Percentiles rank a stretch among this genome's conserved stretches.
Conservation (phyloP, 345 rosid genomes). For the Boechera divaricarpa region DNA sequence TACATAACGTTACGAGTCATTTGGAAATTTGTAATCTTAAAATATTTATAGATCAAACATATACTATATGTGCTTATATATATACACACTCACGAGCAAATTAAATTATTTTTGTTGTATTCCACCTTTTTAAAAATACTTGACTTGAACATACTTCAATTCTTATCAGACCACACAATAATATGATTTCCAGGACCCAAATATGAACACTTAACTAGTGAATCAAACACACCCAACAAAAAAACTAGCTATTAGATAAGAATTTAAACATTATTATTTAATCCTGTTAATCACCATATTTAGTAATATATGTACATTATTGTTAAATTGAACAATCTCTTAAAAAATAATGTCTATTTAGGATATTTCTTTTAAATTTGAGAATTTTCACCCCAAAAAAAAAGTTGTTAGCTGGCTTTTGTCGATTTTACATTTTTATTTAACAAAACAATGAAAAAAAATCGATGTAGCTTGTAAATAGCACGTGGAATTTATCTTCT, state of each 20-base stretch:
- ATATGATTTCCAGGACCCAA: background rate
- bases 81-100: no score
- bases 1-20: background rate
- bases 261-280: background rate
- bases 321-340: background rate
- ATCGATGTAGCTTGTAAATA: background rate
- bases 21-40: background rate
- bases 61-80: background rate
- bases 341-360: background rate
- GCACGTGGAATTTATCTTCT: constrained; percentile 1
- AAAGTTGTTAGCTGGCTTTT: constrained; percentile 8
- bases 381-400: background rate
- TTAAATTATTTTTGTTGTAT: no score
- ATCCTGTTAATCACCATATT: background rate
- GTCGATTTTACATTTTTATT: background rate
- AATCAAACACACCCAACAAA: background rate
- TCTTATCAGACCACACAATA: background rate
- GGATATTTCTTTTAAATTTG: no score
- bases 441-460: background rate
- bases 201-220: background rate
- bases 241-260: background rate
- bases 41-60: background rate
- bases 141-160: no score
- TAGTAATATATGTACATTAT: background rate
- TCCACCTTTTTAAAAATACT: no score